phyloP scores from a whole-genome alignment of 345 rosid genomes.

The Lenwebbia sp. region DNA sequence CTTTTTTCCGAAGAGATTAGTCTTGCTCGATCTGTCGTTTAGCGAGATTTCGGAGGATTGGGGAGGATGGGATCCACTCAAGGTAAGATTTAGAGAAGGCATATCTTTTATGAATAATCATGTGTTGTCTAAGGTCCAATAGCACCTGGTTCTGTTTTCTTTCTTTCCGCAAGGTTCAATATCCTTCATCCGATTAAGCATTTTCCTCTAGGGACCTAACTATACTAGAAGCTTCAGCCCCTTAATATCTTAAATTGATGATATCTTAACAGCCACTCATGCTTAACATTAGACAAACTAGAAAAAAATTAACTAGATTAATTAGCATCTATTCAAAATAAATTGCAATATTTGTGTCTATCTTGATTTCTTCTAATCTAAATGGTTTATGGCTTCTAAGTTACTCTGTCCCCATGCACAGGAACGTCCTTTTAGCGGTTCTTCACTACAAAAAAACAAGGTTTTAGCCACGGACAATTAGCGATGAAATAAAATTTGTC shows the following conservation, averaged over 20 bases:
- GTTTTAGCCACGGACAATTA: too few relatives aligned
- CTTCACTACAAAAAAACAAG: too few relatives aligned
- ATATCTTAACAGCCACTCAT: too few relatives aligned
- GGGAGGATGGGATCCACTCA: neutral
- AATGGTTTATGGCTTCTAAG: neutral
- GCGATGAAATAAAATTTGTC: too few relatives aligned
- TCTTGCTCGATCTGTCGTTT: neutral
- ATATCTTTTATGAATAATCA: neutral
- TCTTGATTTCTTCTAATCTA: neutral
- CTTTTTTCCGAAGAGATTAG: neutral
- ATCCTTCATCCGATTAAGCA: too few relatives aligned
- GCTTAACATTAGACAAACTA: too few relatives aligned
- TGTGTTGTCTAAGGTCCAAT: neutral
- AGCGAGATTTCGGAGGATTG: neutral
- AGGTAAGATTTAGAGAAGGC: neutral
- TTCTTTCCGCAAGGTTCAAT: neutral
- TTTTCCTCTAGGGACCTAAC: neutral
- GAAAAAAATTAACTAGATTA: too few relatives aligned
- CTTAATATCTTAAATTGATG: neutral
- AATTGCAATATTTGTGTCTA: neutral
- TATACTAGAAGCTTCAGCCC: too few relatives aligned
- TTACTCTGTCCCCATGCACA: neutral
- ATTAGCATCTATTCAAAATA: too few relatives aligned
- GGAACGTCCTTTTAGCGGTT: neutral
- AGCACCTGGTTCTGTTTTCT: neutral